These are phyloP conservation scores for Escallonia rubra DNA, from an alignment of 129 eudicot species.

Conservation along the genomic window DNA sequence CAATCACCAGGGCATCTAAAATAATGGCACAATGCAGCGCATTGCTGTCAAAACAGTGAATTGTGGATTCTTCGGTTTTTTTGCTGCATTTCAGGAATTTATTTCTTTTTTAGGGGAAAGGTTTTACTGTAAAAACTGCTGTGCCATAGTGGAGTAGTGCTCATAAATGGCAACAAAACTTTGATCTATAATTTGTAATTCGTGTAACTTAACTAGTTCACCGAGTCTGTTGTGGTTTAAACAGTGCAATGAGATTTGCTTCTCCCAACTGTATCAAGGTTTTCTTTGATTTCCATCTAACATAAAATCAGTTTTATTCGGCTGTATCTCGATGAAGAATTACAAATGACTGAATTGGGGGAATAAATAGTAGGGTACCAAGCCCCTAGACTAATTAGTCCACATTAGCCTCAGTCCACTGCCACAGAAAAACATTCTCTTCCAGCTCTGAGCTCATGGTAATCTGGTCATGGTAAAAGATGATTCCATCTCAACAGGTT, in stretches of 20 bases:
- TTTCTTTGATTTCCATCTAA: too few relatives aligned
- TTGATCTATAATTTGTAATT: constrained; percentile 21
- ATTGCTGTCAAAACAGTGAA: constrained; percentile 53
- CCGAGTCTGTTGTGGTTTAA: constrained; percentile 15
- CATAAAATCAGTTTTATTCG: too few relatives aligned
- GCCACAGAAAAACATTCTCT: too few relatives aligned
- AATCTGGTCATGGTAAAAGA: too few relatives aligned
- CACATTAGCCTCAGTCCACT: too few relatives aligned
- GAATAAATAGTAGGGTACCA: too few relatives aligned
- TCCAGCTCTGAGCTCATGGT: too few relatives aligned
- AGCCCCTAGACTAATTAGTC: too few relatives aligned
- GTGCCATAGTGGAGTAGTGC: constrained; percentile 35
- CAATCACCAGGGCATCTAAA: constrained; percentile 93
- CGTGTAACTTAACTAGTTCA: constrained; percentile 35
- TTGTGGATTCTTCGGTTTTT: constrained; percentile 2
- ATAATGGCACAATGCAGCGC: constrained; percentile 98
- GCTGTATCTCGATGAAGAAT: too few relatives aligned
- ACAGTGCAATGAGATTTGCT: constrained; percentile 11
- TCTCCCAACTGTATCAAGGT: constrained; percentile 9
- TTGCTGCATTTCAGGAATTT: not conserved
- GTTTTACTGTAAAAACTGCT: constrained; percentile 19
- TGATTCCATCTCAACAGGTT: too few relatives aligned
- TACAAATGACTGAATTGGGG: too few relatives aligned
- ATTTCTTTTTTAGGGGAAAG: not conserved
- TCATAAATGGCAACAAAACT: constrained; percentile 51